These are phyloP conservation scores for Punica granatum DNA, from an alignment of 345 rosid genomes.

Conservation along the genomic window DNA sequence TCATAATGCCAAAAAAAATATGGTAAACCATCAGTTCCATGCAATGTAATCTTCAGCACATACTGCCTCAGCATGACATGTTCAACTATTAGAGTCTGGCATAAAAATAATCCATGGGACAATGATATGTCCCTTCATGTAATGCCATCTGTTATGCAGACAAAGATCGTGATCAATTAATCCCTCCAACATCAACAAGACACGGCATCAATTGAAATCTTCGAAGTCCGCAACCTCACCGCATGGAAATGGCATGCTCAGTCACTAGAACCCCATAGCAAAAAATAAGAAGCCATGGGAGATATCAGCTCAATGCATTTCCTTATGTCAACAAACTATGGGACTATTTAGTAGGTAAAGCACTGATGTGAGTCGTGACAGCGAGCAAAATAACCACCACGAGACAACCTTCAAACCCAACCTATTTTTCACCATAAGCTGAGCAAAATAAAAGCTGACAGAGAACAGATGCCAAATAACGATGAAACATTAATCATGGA, in stretches of 20 bases:
- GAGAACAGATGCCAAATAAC: constrained; percentile 4
- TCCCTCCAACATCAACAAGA: not conserved
- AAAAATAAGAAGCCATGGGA: not conserved
- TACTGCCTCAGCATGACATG: not conserved
- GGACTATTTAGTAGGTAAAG: constrained; percentile 16
- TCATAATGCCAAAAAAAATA: not conserved
- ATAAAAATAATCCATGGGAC: not conserved
- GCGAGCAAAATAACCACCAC: not conserved
- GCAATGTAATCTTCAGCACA: not conserved
- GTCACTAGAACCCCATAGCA: not conserved
- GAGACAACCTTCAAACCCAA: not conserved
- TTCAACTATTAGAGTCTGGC: not conserved
- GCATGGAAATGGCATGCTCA: not conserved
- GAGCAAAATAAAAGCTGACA: not conserved
- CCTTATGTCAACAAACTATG: constrained; percentile 15
- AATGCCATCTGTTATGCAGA: too few species aligned
- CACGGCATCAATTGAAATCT: constrained; percentile 5
- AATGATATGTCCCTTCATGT: not conserved
- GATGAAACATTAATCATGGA: not conserved
- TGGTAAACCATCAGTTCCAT: not conserved
- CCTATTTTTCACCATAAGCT: not conserved
- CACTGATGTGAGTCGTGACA: constrained; percentile 1
- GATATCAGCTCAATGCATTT: not conserved
- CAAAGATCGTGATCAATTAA: not conserved
- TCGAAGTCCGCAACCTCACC: not conserved